Base-by-base conservation (phyloP, 371 early-diverging fungal species). In the Gilbertella persicaria region DNA sequence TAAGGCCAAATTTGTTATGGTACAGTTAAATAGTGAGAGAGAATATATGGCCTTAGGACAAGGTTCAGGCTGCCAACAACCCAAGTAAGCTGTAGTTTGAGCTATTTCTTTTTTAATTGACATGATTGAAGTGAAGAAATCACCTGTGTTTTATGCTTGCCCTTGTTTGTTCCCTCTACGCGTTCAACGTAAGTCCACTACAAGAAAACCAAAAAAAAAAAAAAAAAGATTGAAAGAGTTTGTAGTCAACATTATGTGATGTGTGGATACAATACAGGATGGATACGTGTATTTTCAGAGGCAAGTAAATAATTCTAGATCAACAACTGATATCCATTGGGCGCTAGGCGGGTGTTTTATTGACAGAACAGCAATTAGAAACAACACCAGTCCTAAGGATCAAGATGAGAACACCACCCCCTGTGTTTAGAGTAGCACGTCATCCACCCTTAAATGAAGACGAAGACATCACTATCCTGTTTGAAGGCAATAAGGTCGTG, bases 281-380 rank as follows among this genome's bases (percentile, higher is more conserved):
- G 82, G 82, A 64, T 84, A 39, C 66, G 81, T 20, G 74, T 84
- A n/a, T 84, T 80, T 61, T 78, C 81, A 55, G 77, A 80, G 48
- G 84, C 79, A 71, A 53, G 38, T 17, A 10, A 17, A 17, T 12
- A 17, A 46, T 38, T 13, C 4, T 14, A 14, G 14, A 40, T 10
- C 14, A 29, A 12, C 12, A 20, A 53, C 20, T 3, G 4, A 3
- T 40, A 0, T 4, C n/a, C 26, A 16, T 25, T 20, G 8, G 20
- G 7, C 4, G 1, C 3, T 33, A 83, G 84, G 45, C 60, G 0
- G 84, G 84, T 2, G 71, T 73, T 2, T 48, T 82, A 5, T 58
- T 84, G 17, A 82, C 80, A 16, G 69, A 78, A n/a, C 84, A 84
- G 25, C 70, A 79, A 42, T 58, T 84, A 21, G 82, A 84, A 46